Conservation (phyloP, 164 flowering plant species). For the Echeveria elegans region DNA sequence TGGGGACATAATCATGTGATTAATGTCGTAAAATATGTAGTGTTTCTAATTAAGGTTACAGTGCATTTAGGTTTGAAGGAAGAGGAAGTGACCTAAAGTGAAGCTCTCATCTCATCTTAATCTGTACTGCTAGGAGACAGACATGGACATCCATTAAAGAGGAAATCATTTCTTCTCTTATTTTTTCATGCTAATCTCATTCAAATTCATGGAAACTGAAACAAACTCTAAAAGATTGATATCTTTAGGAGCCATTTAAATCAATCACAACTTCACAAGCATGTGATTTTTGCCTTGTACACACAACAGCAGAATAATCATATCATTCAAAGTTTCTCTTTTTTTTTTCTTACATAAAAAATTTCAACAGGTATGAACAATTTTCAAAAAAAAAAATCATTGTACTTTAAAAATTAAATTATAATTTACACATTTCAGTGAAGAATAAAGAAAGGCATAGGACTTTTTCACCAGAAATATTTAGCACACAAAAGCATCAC, state of each 20-base stretch:
- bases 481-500: background rate
- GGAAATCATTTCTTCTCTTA: conserved; percentile 4
- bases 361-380: too few species aligned
- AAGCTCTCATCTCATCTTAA: background rate
- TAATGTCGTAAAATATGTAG: background rate
- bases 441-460: background rate
- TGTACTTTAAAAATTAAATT: too few species aligned
- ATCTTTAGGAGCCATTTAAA: background rate
- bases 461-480: background rate
- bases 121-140: conserved; percentile 1
- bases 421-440: background rate
- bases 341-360: too few species aligned
- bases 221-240: background rate
- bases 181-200: background rate
- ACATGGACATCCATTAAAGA: background rate
- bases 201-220: background rate
- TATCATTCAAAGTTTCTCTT: too few species aligned
- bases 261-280: background rate
- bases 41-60: background rate
- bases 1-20: background rate
- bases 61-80: background rate
- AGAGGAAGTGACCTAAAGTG: conserved; percentile 5
- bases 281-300: background rate
- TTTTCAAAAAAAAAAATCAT: too few species aligned
- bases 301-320: too few species aligned